phyloP scores from a whole-genome alignment of 164 flowering plant species.

The Aristolochia californica region DNA sequence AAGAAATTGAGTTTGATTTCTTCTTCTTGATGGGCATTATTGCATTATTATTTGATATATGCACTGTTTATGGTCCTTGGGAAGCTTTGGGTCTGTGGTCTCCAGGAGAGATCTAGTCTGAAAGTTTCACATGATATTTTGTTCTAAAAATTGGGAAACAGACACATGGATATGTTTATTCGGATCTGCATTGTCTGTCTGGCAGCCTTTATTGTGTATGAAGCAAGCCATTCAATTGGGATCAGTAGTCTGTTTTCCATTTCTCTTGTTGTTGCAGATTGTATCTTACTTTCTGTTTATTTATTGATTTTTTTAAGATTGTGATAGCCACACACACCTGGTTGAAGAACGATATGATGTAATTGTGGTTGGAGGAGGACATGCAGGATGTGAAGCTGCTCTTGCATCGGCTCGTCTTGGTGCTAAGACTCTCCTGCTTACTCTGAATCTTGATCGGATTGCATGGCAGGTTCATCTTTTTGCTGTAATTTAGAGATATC shows the following conservation, averaged over 20 bases:
- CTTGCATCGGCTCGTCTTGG: slow-evolving; percentile 94
- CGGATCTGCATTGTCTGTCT: no score
- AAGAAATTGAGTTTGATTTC: no score
- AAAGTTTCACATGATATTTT: no score
- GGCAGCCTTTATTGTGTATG: no score
- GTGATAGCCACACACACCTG: slow-evolving; percentile 16
- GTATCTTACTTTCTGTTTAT: not conserved
- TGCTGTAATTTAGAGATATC: not conserved
- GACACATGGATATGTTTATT: no score
- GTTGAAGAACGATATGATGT: slow-evolving; percentile 74
- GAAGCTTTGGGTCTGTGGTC: no score
- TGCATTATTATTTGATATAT: no score
- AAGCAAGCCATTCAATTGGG: not conserved
- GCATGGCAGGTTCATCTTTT: slow-evolving; percentile 83
- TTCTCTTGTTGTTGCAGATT: not conserved
- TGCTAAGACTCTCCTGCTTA: slow-evolving; percentile 91
- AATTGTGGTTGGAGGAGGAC: slow-evolving; percentile 97
- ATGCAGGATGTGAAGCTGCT: slow-evolving; percentile 99
- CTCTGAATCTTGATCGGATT: slow-evolving; percentile 84
- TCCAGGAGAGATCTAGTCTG: no score
- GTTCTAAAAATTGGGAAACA: no score
- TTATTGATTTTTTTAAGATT: slow-evolving; percentile 19
- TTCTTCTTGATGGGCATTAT: no score
- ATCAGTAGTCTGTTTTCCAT: not conserved
- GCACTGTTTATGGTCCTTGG: no score